phyloP scores from a whole-genome alignment of 2,329 filamentous ascomycete genomes.

The Fusarium sp. region DNA sequence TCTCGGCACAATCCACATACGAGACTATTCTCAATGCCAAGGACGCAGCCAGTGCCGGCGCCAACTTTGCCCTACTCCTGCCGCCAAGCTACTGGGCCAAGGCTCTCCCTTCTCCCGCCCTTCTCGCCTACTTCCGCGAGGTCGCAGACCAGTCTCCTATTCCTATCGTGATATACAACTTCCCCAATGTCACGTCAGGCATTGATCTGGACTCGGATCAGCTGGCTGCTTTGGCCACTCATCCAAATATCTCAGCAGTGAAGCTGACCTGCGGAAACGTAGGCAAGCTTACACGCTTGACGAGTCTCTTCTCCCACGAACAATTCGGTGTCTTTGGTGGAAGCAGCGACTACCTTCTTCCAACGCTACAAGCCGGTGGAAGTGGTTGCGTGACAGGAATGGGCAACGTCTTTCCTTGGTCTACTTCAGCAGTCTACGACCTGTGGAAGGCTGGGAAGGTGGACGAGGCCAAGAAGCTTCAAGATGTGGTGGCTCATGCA shows the following conservation, averaged over 20 bases:
- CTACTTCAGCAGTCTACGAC: constrained; percentile 55
- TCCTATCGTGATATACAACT: constrained; percentile 78
- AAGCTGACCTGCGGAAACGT: constrained; percentile 78
- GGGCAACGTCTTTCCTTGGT: constrained; percentile 61
- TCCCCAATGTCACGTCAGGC: constrained; percentile 73
- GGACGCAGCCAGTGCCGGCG: constrained; percentile 75
- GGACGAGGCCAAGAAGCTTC: constrained; percentile 54
- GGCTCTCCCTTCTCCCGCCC: constrained; percentile 60
- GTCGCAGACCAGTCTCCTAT: constrained; percentile 72
- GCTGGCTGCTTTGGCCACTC: constrained; percentile 68
- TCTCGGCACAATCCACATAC: constrained; percentile 64
- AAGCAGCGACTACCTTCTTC: constrained; percentile 58
- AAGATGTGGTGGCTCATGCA: constrained; percentile 58
- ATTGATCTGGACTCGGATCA: constrained; percentile 74
- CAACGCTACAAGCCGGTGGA: constrained; percentile 54
- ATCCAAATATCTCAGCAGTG: constrained; percentile 76
- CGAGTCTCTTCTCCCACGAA: constrained; percentile 50
- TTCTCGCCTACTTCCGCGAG: constrained; percentile 74
- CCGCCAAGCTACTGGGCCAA: constrained; percentile 79
- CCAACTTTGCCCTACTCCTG: constrained; percentile 79
- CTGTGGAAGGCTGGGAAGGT: constrained; percentile 54
- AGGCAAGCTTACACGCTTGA: constrained; percentile 73
- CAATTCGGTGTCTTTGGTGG: constrained; percentile 60
- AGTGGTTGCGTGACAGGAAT: constrained; percentile 59
- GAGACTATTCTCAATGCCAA: constrained; percentile 75